phyloP scores from a whole-genome alignment of 345 rosid genomes.

The Orychophragmus violaceus region DNA sequence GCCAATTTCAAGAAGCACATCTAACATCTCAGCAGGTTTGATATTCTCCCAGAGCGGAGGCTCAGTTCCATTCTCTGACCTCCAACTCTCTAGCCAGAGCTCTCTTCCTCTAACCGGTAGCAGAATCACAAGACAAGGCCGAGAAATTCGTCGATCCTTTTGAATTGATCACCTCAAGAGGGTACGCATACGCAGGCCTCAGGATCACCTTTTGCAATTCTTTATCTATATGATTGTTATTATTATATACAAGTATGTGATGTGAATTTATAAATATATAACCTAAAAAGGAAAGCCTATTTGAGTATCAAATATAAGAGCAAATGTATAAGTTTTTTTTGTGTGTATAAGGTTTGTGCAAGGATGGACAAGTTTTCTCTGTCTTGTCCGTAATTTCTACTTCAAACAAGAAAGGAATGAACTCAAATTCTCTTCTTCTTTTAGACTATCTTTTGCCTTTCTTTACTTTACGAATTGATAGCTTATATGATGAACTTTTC shows the following conservation, averaged over 20 bases:
- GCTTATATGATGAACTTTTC: background rate
- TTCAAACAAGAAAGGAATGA: background rate
- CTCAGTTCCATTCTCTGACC: constrained; percentile 54
- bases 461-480: background rate
- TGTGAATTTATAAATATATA: constrained; percentile 12
- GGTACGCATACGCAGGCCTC: constrained; percentile 24
- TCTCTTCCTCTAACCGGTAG: constrained; percentile 60
- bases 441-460: background rate
- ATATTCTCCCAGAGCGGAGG: constrained; percentile 58
- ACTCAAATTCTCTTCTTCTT: constrained; percentile 10
- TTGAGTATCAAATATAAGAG: constrained; percentile 15
- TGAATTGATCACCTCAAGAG: constrained; percentile 28
- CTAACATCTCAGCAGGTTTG: constrained; percentile 63
- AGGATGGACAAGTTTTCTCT: constrained; percentile 17
- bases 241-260: constrained; percentile 23
- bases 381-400: constrained; percentile 20
- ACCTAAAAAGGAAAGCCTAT: background rate
- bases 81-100: constrained; percentile 63
- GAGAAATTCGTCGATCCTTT: constrained; percentile 65
- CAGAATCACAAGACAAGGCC: constrained; percentile 62
- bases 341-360: constrained; percentile 22
- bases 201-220: constrained; percentile 22
- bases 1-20: constrained; percentile 49
- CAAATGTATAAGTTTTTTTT: constrained; percentile 17
- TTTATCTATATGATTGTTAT: constrained; percentile 21